Evolutionary conservation across 345 rosid species (phyloP).

Genomic region (Citrus reticulata): DNA sequence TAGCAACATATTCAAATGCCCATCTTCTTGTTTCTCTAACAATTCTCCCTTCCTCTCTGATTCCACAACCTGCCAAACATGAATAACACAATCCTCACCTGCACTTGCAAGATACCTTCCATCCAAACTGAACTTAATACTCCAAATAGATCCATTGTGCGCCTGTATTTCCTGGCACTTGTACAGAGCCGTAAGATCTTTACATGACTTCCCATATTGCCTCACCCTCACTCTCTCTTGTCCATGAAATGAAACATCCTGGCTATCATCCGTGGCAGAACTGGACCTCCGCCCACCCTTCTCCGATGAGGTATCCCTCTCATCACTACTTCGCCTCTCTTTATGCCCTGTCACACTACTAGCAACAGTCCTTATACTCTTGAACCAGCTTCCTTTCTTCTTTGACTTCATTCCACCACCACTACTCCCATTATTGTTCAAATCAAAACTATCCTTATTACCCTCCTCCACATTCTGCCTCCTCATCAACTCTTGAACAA

Average conservation of each 20-base stretch:
- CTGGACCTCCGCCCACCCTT: constrained; percentile 91
- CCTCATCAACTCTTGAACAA: constrained; percentile 94
- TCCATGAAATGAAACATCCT: constrained; percentile 79
- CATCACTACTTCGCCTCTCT: constrained; percentile 92
- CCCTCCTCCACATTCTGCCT: constrained; percentile 87
- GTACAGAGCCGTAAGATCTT: constrained; percentile 77
- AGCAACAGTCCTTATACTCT: constrained; percentile 72
- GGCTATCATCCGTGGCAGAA: constrained; percentile 95
- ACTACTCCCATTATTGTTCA: constrained; percentile 29
- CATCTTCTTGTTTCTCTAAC: constrained; percentile 78
- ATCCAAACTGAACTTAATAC: constrained; percentile 91
- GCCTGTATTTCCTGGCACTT: constrained; percentile 96
- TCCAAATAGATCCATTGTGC: constrained; percentile 90
- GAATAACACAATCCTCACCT: constrained; percentile 90
- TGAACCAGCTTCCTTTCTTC: constrained; percentile 83
- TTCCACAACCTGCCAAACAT: constrained; percentile 76
- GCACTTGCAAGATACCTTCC: constrained; percentile 96
- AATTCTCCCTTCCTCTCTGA: constrained; percentile 83
- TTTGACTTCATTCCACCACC: constrained; percentile 47
- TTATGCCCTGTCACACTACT: constrained; percentile 52
- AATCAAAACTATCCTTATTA: constrained; percentile 38
- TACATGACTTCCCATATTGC: constrained; percentile 78
- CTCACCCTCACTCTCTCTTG: constrained; percentile 82
- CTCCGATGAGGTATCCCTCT: constrained; percentile 83
- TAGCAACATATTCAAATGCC: constrained; percentile 45